Base-by-base conservation (phyloP, 176 grass and related monocot genomes). In the Tuctoria greenei region DNA sequence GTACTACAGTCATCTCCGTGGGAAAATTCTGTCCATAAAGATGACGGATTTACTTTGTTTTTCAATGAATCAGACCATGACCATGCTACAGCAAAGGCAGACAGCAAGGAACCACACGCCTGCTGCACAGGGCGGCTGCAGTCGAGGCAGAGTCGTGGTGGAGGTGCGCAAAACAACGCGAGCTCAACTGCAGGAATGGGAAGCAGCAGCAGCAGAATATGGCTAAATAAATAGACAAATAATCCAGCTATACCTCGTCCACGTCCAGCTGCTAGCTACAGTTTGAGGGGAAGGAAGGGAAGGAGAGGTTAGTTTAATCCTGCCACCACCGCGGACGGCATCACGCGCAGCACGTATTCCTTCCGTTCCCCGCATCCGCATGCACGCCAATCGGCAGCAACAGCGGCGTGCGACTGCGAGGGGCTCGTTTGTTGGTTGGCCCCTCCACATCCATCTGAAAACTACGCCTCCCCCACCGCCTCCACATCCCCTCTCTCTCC, bases 381-480 rank as follows among this genome's bases (percentile, higher is more conserved):
- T 76, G 76, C 74, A 50, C 75, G 41, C 75, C 74, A 78, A 61
- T 78, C 73, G 23, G 54, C 44, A 51, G 17, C 49, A 49, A 4
- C 66, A 37, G 20, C 41, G 10, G 18, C 69, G 15, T 10, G 38
- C 0, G 24, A 18, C 27, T 1, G n/a, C n/a, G n/a, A n/a, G n/a
- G 31, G 31, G 31, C 31, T 54, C 6, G 17, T 43, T 60, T 71
- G 72, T 66, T 59, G 66, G 59, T 78, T 86, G 82, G 52, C 45
- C 72, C 59, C 78, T 89, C 82, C 86, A 84, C 86, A 84, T 88
- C 86, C 81, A 63, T 7, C 86, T 71, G 86, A 88, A 85, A 84
- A 72, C 73, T 81, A 89, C 82, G 78, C 78, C 4, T 47, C 45
- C 45, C 45, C 45, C 45, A 47, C 45, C 45, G 45, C 45, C 45